These are phyloP conservation scores for Chloris gayana DNA, from an alignment of 176 grass and related monocot genomes.

Conservation along the genomic window DNA sequence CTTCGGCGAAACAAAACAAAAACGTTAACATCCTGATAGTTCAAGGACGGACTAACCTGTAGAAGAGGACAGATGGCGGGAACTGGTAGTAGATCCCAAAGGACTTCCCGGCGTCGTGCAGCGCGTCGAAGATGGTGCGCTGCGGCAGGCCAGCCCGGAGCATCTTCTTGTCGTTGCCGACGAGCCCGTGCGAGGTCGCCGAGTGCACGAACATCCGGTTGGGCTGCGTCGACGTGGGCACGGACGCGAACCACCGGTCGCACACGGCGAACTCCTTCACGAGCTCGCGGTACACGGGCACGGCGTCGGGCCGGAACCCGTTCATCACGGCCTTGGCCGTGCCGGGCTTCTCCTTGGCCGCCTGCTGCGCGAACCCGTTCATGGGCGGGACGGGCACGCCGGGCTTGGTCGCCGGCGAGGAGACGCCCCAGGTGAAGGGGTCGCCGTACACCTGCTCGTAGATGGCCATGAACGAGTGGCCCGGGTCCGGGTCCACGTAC, in stretches of 20 bases:
- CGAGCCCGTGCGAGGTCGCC: slow-evolving; percentile 54
- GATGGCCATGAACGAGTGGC: slow-evolving; percentile 81
- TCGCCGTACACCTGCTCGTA: slow-evolving; percentile 76
- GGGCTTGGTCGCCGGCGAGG: slow-evolving; percentile 50
- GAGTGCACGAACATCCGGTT: slow-evolving; percentile 78
- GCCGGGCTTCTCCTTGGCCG: slow-evolving; percentile 46
- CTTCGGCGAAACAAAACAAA: background rate
- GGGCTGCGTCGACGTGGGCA: slow-evolving; percentile 76
- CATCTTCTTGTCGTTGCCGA: slow-evolving; percentile 51
- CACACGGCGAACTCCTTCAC: slow-evolving; percentile 64
- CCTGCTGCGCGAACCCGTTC: slow-evolving; percentile 75
- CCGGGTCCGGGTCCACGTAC: slow-evolving; percentile 80
- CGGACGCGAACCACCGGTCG: slow-evolving; percentile 67
- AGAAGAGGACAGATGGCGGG: slow-evolving; percentile 60
- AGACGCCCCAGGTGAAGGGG: slow-evolving; percentile 31
- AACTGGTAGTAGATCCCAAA: slow-evolving; percentile 85
- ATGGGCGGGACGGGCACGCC: slow-evolving; percentile 48
- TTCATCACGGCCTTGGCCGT: slow-evolving; percentile 61
- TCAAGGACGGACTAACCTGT: slow-evolving; percentile 36
- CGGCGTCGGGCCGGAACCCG: slow-evolving; percentile 62
- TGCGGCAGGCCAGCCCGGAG: slow-evolving; percentile 60
- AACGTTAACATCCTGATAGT: background rate
- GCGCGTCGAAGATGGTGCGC: slow-evolving; percentile 72
- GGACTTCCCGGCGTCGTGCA: slow-evolving; percentile 56
- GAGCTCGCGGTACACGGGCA: slow-evolving; percentile 70